Evolutionary conservation across 2,329 filamentous ascomycete species (phyloP).

Genomic region (Neopestalotiopsis sp.): DNA sequence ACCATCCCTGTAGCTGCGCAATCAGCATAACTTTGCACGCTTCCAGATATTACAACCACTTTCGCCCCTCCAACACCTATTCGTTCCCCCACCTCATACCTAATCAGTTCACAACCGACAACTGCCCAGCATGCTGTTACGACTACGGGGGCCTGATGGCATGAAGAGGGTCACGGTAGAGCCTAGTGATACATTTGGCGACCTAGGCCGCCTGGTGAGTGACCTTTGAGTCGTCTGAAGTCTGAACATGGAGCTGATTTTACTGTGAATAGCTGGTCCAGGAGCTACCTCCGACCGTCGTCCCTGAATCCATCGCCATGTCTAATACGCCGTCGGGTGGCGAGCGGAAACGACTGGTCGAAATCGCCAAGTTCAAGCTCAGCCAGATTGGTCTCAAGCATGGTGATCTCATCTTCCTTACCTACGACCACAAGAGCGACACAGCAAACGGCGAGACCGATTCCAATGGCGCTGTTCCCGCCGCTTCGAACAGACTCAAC

Average conservation of each 20-base stretch:
- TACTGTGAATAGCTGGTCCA: slow-evolving; percentile 55
- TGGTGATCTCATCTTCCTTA: slow-evolving; percentile 89
- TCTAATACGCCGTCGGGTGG: slow-evolving; percentile 66
- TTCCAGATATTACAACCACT: background rate
- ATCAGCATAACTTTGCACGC: slow-evolving; percentile 5
- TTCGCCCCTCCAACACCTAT: background rate
- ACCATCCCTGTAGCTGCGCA: background rate
- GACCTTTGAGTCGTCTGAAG: background rate
- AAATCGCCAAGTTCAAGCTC: slow-evolving; percentile 62
- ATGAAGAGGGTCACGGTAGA: slow-evolving; percentile 86
- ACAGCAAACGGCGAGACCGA: slow-evolving; percentile 42
- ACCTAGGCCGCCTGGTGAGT: slow-evolving; percentile 60
- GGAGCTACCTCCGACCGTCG: slow-evolving; percentile 66
- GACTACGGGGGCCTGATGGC: slow-evolving; percentile 90
- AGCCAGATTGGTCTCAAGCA: slow-evolving; percentile 70
- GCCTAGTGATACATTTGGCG: slow-evolving; percentile 72
- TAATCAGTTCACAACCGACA: background rate
- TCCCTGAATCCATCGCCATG: slow-evolving; percentile 63
- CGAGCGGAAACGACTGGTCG: slow-evolving; percentile 63
- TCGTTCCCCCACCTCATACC: background rate
- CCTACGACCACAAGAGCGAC: slow-evolving; percentile 70
- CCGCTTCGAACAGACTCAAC: slow-evolving; percentile 72
- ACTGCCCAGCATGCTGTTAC: slow-evolving; percentile 72
- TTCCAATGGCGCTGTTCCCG: slow-evolving; percentile 44
- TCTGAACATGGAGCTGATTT: background rate